These are phyloP conservation scores for Neurospora pannonica DNA, from an alignment of 495 filamentous ascomycete genomes.

Conservation along the genomic window DNA sequence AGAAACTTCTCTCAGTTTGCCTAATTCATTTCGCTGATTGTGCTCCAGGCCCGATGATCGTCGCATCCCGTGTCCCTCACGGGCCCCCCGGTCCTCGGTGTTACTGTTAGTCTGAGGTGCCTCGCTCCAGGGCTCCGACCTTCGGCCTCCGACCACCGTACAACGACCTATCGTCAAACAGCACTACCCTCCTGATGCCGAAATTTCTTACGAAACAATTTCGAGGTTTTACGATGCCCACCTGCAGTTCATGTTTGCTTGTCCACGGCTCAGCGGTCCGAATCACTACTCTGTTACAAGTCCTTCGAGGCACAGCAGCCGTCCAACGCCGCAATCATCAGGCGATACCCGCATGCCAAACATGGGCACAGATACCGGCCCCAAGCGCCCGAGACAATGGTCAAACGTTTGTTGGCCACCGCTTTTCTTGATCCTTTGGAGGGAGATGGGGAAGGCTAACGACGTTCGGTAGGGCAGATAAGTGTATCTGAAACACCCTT, in stretches of 20 bases:
- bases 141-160: not conserved
- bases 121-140: not conserved
- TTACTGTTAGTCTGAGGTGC: not conserved
- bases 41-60: not conserved
- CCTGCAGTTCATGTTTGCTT: not conserved
- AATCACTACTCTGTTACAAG: not conserved
- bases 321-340: not conserved
- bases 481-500: not conserved
- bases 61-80: not conserved
- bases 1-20: not conserved
- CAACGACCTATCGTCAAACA: not conserved
- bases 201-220: not conserved
- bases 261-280: not conserved
- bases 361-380: not conserved
- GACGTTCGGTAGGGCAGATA: not conserved
- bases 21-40: not conserved
- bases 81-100: not conserved
- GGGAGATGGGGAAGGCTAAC: not conserved
- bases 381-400: not conserved
- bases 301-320: not conserved
- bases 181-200: not conserved
- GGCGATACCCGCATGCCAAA: not conserved
- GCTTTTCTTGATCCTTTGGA: not conserved
- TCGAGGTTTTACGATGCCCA: not conserved
- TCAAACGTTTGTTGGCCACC: not conserved